Evolutionary conservation across 495 filamentous ascomycete species (phyloP), one percentile per base, ranked within the genome.

Genomic region (Aspergillus bridgeri): DNA sequence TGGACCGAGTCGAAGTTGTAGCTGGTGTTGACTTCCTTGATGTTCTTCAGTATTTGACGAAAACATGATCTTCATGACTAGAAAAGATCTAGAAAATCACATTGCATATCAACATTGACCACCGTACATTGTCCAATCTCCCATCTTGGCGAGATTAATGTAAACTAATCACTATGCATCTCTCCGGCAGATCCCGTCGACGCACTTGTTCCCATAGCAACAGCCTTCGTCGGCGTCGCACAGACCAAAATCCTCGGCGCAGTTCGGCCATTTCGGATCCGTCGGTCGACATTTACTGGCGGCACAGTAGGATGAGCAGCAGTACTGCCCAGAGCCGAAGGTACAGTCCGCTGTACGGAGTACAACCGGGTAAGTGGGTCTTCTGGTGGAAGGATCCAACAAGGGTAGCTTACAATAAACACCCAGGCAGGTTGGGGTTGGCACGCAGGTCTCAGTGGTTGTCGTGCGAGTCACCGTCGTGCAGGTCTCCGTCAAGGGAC

Each of bases 391-490:
- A 19, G 18, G 44, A n/a, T 42, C 6, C 3, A 17, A 17, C 5
- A 2, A 19, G 46, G 18, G n/a, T 11, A 44, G 23, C 69, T 59
- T 59, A 74, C 71, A 46, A 48, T 73, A 75, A 7, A 73, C 65
- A 2, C 60, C 59, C 4, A 70, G 43, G 42, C 71, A 74, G 19
- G 71, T 74, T 5, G 69, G 48, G 0, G 65, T 69, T 2, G 71
- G 69, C 5, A 71, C 62, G 23, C 69, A 74, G 48, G 69, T 71
- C 15, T 69, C 38, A 3, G 67, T 70, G 0, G 71, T 73, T n/a
- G 68, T 56, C n/a, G 48, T 46, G 4, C 69, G 68, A 21, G 48
- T 24, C 6, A 25, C 22, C 22, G 22, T 50, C 8, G 61, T 62
- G 45, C 71, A 69, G 24, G 66, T 69, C 22, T 62, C 65, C 6